Evolutionary conservation across 2,329 filamentous ascomycete species (phyloP).

Genomic region (Colletotrichum sp.): DNA sequence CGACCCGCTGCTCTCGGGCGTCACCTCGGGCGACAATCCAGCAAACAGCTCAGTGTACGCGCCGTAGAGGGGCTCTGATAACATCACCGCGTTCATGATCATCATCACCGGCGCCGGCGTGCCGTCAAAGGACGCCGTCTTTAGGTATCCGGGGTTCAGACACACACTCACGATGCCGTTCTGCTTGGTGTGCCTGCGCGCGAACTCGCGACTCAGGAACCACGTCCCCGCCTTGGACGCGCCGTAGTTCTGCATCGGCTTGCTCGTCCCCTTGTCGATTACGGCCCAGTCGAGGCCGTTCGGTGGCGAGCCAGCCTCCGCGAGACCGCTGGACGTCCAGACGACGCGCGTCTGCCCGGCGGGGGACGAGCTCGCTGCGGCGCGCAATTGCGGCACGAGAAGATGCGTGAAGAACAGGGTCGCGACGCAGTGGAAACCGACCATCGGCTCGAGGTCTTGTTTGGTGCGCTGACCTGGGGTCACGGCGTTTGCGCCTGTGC

Average conservation of each 20-base stretch:
- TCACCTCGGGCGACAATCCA: constrained; percentile 41
- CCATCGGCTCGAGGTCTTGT: constrained; percentile 37
- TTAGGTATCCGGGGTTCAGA: constrained; percentile 40
- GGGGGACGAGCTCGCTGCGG: constrained; percentile 24
- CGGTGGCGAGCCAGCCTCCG: constrained; percentile 27
- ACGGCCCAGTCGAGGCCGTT: constrained; percentile 33
- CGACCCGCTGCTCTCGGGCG: constrained; percentile 30
- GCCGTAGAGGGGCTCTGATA: constrained; percentile 35
- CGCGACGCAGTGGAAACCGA: constrained; percentile 39
- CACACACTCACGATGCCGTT: constrained; percentile 33
- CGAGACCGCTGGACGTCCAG: constrained; percentile 34
- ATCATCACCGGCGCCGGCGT: not conserved
- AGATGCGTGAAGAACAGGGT: constrained; percentile 37
- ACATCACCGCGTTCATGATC: constrained; percentile 26
- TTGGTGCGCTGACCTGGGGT: constrained; percentile 25
- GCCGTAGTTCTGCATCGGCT: constrained; percentile 32
- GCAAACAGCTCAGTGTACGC: constrained; percentile 47
- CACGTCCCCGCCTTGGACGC: constrained; percentile 40
- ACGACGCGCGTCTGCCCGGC: constrained; percentile 31
- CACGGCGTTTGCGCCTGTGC: constrained; percentile 24
- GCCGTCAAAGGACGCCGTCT: constrained; percentile 27
- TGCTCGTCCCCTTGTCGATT: constrained; percentile 24
- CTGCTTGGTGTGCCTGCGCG: constrained; percentile 24
- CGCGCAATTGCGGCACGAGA: constrained; percentile 36
- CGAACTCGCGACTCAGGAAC: constrained; percentile 35